These are phyloP conservation scores for Ostreobium quekettii DNA, from an alignment of 139 green algal genomes.

Conservation along the genomic window DNA sequence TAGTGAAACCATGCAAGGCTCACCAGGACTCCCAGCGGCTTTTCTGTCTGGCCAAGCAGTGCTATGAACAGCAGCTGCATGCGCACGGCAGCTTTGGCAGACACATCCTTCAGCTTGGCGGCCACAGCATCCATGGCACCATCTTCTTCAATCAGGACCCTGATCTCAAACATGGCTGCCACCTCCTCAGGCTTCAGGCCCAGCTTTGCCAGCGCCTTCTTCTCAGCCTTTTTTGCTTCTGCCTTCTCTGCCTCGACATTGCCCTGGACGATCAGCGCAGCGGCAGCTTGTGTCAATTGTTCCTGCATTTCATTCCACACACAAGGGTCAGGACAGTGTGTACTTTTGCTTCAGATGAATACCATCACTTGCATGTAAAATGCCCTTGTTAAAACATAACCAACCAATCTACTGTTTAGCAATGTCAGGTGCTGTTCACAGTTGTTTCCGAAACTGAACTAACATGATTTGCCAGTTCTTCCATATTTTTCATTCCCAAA, in stretches of 20 bases:
- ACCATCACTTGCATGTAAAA: not conserved
- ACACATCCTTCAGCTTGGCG: not conserved
- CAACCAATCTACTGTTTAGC: not conserved
- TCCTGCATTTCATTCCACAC: constrained; percentile 30
- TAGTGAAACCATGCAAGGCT: too few relatives aligned
- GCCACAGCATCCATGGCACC: not conserved
- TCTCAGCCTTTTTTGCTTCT: constrained; percentile 24
- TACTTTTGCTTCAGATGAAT: not conserved
- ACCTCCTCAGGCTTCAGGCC: not conserved
- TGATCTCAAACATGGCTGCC: not conserved
- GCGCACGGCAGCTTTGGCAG: not conserved
- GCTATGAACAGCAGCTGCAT: constrained; percentile 7
- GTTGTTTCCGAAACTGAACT: not conserved
- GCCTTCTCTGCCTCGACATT: constrained; percentile 75
- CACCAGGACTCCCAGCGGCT: not conserved
- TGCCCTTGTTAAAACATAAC: not conserved
- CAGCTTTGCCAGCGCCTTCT: constrained; percentile 2
- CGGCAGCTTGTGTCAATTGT: constrained; percentile 81
- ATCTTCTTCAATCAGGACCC: not conserved
- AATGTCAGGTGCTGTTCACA: not conserved
- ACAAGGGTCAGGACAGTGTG: not conserved
- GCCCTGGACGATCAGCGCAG: constrained; percentile 73
- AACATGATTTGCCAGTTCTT: constrained; percentile 72
- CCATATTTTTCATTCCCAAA: constrained; percentile 84
- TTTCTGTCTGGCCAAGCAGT: not conserved